Conservation (phyloP, 768 basidiomycete genomes). For the Thelephora aurantiotincta region DNA sequence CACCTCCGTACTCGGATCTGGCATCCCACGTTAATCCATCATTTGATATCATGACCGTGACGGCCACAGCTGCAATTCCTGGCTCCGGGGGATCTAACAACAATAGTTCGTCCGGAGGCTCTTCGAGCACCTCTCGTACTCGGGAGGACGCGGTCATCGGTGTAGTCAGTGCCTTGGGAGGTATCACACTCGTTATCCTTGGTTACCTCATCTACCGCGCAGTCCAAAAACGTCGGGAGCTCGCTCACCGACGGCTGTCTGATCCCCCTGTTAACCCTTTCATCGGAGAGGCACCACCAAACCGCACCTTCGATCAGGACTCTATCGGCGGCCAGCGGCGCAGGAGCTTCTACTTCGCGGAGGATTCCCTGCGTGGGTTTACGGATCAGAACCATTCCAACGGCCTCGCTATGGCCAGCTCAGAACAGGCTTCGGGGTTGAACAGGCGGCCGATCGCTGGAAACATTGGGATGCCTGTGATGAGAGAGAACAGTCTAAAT, state of each 20-base stretch:
- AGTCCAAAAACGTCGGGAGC: conserved; percentile 49
- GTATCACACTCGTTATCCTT: conserved; percentile 58
- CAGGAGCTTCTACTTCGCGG: conserved; percentile 76
- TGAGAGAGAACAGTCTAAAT: conserved; percentile 76
- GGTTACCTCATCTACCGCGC: conserved; percentile 59
- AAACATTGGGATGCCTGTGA: conserved; percentile 60
- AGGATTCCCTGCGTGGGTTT: conserved; percentile 62
- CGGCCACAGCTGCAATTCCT: conserved; percentile 19
- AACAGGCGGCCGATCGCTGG: conserved; percentile 45
- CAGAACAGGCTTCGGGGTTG: conserved; percentile 22
- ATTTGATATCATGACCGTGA: conserved; percentile 37
- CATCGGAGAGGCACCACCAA: conserved; percentile 38
- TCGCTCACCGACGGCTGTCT: conserved; percentile 58
- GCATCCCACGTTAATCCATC: conserved; percentile 59
- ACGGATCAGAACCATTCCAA: conserved; percentile 17
- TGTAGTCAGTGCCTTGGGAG: conserved; percentile 73
- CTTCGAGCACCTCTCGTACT: conserved; percentile 23
- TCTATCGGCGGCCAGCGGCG: conserved; percentile 59
- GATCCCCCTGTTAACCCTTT: conserved; percentile 25
- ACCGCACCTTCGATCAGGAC: conserved; percentile 69
- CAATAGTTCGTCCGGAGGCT: conserved; percentile 15
- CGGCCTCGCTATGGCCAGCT: conserved; percentile 19
- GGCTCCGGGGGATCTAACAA: conserved; percentile 7
- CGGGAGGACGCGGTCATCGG: conserved; percentile 85
- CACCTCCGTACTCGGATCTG: conserved; percentile 32